Conservation (phyloP, 768 basidiomycete species). For the Leccinum disarticulatum region DNA sequence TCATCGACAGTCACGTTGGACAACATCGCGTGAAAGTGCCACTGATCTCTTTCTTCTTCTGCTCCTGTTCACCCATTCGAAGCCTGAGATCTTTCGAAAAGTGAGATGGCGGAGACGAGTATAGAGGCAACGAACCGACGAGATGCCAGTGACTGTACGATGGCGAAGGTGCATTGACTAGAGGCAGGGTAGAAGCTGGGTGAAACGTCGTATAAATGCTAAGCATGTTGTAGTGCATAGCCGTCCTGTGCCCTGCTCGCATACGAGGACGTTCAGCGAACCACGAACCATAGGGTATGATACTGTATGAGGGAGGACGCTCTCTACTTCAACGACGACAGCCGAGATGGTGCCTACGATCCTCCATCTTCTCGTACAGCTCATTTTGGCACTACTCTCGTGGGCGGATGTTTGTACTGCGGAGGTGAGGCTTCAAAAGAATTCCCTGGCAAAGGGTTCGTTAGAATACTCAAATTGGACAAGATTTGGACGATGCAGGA, state of each 20-base stretch:
- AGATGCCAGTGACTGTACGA: constrained; percentile 25
- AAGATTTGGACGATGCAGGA: constrained; percentile 79
- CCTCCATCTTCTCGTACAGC: constrained; percentile 82
- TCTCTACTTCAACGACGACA: constrained; percentile 68
- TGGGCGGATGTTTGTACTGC: constrained; percentile 55
- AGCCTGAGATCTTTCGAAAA: no score
- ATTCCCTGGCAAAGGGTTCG: constrained; percentile 44
- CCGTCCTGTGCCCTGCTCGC: constrained; percentile 26
- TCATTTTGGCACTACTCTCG: constrained; percentile 75
- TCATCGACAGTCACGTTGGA: no score
- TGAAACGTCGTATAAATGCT: constrained; percentile 31
- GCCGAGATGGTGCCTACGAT: constrained; percentile 64
- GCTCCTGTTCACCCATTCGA: no score
- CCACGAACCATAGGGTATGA: constrained; percentile 76
- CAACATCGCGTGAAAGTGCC: no score
- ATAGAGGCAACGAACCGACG: constrained; percentile 23
- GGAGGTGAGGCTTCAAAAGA: constrained; percentile 55
- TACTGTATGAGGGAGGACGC: constrained; percentile 51
- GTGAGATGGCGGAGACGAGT: constrained; percentile 24
- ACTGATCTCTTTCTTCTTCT: no score
- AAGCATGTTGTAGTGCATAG: constrained; percentile 24
- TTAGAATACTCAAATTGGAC: constrained; percentile 46
- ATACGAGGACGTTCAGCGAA: constrained; percentile 36
- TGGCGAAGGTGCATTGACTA: constrained; percentile 29
- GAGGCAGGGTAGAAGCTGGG: constrained; percentile 30